Base-by-base conservation (phyloP, 2,329 filamentous ascomycete genomes). In the Zasmidium angulare region DNA sequence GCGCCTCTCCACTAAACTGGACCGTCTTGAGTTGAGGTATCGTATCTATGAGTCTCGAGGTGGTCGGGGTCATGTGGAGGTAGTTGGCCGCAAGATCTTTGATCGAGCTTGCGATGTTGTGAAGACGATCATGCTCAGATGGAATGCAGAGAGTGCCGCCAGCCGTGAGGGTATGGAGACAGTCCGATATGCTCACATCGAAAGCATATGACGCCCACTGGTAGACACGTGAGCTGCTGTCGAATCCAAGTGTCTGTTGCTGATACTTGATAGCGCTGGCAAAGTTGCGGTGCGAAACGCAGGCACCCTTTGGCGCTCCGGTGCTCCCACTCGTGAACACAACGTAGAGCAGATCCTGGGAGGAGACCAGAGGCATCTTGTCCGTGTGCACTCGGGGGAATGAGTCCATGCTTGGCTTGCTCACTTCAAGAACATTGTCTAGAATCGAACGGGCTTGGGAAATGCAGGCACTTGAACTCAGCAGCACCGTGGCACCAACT, bases 71-170 rank as follows among this genome's bases (percentile, higher is more conserved):
- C 10, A 56, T 22, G n/a, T 51, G 43, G 1, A 61, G 6, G 21
- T 55, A 50, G 11, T 49, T 59, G 6, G 50, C 49, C 0, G 14
- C 17, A 3, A 64, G 23, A 17, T 53, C 48, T 24, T 63, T 53
- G 26, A 65, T 60, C 11, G 58, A 53, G 3, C 53, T 53, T 1
- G 53, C 55, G 9, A 63, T 26, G 29, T 60, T 52, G 11, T 65
- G 56, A 12, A 61, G 31, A 14, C 61, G 61, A 20, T 67, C 56
- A 12, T 60, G 50, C 1, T 66, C 64, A 11, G 56, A 61, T 2
- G 67, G 67, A 3, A 66, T 54, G 49, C 66, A 69, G 14, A 69
- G 46, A 3, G 60, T 64, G 3, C 61, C 64, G 3, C 68, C 68
- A 10, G 54, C 56, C 12, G 57, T 55, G 9, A 68, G 49, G 2